A percentile compares a stretch with the other conserved stretches of the same genome.
phyloP scores from a whole-genome alignment of 2,329 filamentous ascomycete genomes.

The Fusarium irregulare region DNA sequence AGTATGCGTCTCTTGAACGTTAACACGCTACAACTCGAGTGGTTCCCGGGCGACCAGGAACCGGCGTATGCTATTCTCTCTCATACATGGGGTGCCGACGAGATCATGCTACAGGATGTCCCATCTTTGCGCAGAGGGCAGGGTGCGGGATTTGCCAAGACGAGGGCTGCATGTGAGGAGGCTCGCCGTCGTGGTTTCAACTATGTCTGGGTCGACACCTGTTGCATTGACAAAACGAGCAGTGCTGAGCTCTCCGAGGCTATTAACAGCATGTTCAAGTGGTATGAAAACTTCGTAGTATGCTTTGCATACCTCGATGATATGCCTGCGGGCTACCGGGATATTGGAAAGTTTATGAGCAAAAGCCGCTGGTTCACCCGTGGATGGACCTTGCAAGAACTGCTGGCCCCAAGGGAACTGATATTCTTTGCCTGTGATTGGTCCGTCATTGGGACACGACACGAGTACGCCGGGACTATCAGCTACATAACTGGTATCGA shows the following conservation, averaged over 20 bases:
- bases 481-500: neutral
- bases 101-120: neutral
- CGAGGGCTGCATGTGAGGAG: neutral
- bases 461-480: neutral
- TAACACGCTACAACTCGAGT: neutral
- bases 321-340: neutral
- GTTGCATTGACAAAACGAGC: neutral
- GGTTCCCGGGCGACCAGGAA: neutral
- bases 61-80: neutral
- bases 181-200: neutral
- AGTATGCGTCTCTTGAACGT: neutral
- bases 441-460: neutral
- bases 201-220: neutral
- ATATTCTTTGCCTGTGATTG: neutral
- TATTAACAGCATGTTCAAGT: neutral
- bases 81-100: neutral
- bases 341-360: neutral
- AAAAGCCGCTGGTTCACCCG: neutral
- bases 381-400: neutral
- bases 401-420: neutral
- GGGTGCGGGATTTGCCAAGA: neutral
- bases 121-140: neutral
- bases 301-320: neutral
- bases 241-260: neutral
- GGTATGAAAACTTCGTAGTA: neutral